Conservation (phyloP, 2,329 filamentous ascomycete species). For the Fonsecaea multimorphosa region DNA sequence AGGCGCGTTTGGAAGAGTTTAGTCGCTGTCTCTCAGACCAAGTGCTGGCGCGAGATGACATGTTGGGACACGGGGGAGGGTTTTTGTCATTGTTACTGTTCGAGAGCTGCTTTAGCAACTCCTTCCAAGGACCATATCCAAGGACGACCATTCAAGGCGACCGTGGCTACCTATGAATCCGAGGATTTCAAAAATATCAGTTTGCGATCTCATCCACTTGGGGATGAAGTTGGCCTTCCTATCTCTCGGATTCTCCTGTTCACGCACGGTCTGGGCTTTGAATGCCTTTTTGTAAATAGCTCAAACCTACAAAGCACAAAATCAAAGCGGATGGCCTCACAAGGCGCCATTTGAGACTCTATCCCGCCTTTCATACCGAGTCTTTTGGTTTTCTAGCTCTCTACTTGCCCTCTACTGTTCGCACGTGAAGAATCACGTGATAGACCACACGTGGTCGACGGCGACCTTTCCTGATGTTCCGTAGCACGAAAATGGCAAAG, state of each 20-base stretch:
- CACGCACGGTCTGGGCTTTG: background rate
- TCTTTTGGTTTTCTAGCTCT: background rate
- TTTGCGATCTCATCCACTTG: background rate
- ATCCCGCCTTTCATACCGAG: background rate
- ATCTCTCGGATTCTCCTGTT: background rate
- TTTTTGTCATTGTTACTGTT: conserved; percentile 21
- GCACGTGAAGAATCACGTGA: background rate
- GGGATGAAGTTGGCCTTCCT: background rate
- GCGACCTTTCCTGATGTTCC: background rate
- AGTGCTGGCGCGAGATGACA: conserved; percentile 36
- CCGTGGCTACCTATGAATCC: background rate
- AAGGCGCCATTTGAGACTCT: background rate
- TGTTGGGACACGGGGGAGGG: conserved; percentile 23
- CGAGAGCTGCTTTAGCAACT: background rate
- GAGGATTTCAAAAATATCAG: background rate
- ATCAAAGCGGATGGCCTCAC: background rate
- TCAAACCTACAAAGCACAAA: background rate
- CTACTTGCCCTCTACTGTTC: background rate
- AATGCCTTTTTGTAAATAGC: background rate
- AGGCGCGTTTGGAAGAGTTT: conserved; percentile 17
- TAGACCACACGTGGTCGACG: background rate
- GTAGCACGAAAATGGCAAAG: background rate
- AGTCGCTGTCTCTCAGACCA: conserved; percentile 32
- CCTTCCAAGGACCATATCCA: background rate
- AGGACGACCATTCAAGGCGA: background rate